Evolutionary conservation across 2,329 filamentous ascomycete genomes (phyloP).

Genomic region (Aspergillus sp.): DNA sequence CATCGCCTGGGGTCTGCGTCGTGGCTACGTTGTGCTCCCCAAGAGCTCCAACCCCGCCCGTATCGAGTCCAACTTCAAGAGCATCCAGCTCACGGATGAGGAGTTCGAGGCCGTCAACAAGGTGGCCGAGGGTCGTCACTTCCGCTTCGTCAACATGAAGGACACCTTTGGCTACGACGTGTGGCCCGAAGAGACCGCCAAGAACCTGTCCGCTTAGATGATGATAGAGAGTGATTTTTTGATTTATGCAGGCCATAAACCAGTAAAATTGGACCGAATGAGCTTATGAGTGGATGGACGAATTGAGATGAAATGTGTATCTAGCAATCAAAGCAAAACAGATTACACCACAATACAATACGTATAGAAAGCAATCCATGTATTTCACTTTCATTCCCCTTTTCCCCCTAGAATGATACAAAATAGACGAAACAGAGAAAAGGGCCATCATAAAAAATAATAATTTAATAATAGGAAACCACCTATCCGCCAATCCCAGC

Average conservation of each 20-base stretch:
- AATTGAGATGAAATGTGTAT: not conserved
- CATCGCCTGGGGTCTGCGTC: conserved; percentile 66
- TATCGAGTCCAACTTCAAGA: conserved; percentile 69
- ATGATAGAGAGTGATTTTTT: not conserved
- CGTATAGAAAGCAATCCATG: not conserved
- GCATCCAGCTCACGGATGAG: conserved; percentile 59
- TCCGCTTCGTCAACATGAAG: conserved; percentile 79
- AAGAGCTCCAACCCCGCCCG: conserved; percentile 69
- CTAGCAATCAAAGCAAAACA: not conserved
- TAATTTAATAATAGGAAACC: no score
- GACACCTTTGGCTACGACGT: conserved; percentile 75
- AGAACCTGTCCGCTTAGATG: conserved; percentile 34
- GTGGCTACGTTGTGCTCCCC: conserved; percentile 68
- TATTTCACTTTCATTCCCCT: not conserved
- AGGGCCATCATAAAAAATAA: no score
- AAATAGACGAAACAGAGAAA: no score
- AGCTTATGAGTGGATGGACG: not conserved
- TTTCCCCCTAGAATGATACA: not conserved
- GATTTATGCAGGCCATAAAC: conserved; percentile 25
- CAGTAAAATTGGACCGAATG: not conserved
- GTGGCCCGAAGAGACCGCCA: conserved; percentile 60
- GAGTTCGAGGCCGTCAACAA: conserved; percentile 63
- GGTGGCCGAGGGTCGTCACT: conserved; percentile 67
- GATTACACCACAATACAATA: not conserved
- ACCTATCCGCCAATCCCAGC: no score